Base-by-base conservation (phyloP, 2,329 filamentous ascomycete genomes). In the Decorospora gaudefroyi region DNA sequence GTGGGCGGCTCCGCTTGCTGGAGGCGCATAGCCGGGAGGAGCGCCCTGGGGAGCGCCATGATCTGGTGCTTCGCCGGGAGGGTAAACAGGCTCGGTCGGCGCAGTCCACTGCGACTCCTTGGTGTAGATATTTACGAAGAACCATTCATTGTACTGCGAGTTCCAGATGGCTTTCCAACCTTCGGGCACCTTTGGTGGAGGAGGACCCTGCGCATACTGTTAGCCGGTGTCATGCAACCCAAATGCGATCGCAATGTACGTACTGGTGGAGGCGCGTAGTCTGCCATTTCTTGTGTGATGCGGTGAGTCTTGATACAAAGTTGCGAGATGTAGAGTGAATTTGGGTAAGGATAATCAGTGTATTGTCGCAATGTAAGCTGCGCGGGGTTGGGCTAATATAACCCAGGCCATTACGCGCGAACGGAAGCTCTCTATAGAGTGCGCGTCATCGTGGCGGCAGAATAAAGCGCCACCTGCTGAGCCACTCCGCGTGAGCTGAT, bases 71-170 rank as follows among this genome's bases (percentile, higher is more conserved):
- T 71, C 57, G 18, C 66, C 70, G 6, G 78, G 71, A 11, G 80
- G 77, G 54, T 81, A 80, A 38, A 83, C 83, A 29, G 87, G 85
- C 39, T 78, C 78, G 25, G 84, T 88, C 12, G 90, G 90, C 57
- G 83, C 86, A 4, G 95, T 87, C 91, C 91, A 96, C 78, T 92
- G 87, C 4, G 91, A 95, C 66, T 87, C 80, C 64, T 93, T 93
- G 54, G 90, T 96, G 71, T 85, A 82, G 49, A 87, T 82, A 74
- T 96, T 93, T 49, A 96, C 87, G 74, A 88, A 96, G 80, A 93
- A 96, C 85, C 88, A 96, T 79, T 93, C 86, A 63, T 86, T 86
- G 76, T 96, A 96, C 64, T 93, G 84, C 0, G 87, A 52, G 70
- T 95, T 93, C 82, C 85, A 95, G 54, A 89, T 82, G 8, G 86